Base-by-base conservation (phyloP, 2,329 filamentous ascomycete genomes). In the Apiospora rasikravindrae region DNA sequence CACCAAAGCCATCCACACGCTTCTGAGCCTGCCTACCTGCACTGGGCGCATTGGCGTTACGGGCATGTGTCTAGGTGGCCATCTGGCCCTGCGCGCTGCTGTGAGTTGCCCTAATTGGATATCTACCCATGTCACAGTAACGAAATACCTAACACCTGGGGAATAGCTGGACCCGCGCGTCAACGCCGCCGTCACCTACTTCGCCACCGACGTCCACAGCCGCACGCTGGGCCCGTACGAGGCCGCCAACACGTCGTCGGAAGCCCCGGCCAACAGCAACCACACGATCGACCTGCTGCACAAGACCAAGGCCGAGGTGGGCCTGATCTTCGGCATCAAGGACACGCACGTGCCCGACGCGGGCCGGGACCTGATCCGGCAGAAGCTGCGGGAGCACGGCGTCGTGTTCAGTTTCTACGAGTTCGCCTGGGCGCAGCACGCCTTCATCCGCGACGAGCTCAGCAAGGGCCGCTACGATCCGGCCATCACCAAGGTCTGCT, bases 401-500 rank as follows among this genome's bases (percentile, higher is more conserved):
- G 88, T 92, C 6, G 86, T 88, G 13, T 95, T 96, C 78, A 92
- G 90, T 79, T 98, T 94, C 81, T 94, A 96, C 83, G 95, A 98
- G 84, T 91, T 93, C 75, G 93, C 94, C n/a, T 96, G 94, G 90
- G 95, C 95, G 4, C 95, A 98, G 82, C 95, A 97, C 84, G 95
- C 95, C 6, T 98, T 98, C 80, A 97, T 98, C 81, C 88, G 95
- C 24, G 95, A 98, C 79, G 95, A 98, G 85, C 86, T 96, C 73
- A 95, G 93, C 82, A 98, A 98, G 84, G 95, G 95, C n/a, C 88
- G 95, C 37, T 98, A 98, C 79, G 95, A 98, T 80, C 94, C 95
- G 0, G 94, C 93, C 26, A 88, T 98, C 72, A 91, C 91, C 4
- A 96, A 95, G 80, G 89, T 96, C 47, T 98, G 95, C 84, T 98